Evolutionary conservation across 495 filamentous ascomycete genomes (phyloP), one percentile per base, ranked within the genome.

Genomic region (Pseudoneurospora amorphoporcata): DNA sequence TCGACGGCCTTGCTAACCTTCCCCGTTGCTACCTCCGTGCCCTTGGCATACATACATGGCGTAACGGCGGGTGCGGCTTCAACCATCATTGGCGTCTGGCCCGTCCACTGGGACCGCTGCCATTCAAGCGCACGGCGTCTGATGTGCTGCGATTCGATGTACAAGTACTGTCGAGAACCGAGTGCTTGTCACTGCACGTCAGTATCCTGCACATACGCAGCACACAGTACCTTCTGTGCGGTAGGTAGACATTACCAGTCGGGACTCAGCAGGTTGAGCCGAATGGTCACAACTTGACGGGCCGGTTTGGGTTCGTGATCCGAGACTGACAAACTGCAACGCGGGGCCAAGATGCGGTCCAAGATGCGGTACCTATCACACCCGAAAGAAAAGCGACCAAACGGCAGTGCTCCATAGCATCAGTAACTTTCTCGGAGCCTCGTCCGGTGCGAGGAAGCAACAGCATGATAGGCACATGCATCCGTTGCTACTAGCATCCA

Each of bases 201-300:
- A 47, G 10, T 23, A 65, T 19, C 17, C 29, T 37, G 32, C 45
- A 39, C 35, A 39, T 41, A 40, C 70, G 38, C 73, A 69, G 41
- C 53, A 74, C 75, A 77, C 58, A 75, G 71, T 65, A 77, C 75
- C 75, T 78, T 77, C 73, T 75, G 76, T 69, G 74, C 47, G 74
- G 72, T 76, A 70, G 74, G 68, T 73, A 74, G 73, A 76, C 76
- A 73, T 76, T 76, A 70, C 71, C 73, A 69, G 23, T 72, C 69
- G 69, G 38, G 39, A 68, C 47, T 45, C 72, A 61, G 68, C 70
- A 72, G 69, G 71, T 71, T 75, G 53, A 65, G 29, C 53, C 53
- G 53, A 61, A 61, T 53, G 45, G 45, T 53, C n/a, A 61, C 53
- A 23, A 61, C 17, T 61, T 23, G 29, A 61, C 53, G 53, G 23